These are phyloP conservation scores for Sphagnum magellanicum DNA, from an alignment of 228 moss, liverwort and hornwort species.

Conservation along the genomic window DNA sequence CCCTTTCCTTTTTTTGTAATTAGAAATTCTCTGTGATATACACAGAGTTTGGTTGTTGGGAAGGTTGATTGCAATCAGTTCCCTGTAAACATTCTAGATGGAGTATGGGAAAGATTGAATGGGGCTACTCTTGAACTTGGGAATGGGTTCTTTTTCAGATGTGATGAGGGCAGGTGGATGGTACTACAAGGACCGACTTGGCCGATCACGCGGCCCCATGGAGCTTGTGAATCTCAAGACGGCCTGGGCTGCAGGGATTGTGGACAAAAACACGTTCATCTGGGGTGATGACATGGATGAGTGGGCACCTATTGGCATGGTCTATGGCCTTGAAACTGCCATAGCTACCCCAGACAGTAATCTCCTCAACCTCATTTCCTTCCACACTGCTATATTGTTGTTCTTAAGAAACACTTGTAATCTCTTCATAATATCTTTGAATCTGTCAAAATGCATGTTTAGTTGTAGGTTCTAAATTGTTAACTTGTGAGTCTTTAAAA, in stretches of 20 bases:
- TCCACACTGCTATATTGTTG: too few species aligned
- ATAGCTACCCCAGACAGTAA: slow-evolving; percentile 69
- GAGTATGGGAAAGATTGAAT: too few species aligned
- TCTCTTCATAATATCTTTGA: too few species aligned
- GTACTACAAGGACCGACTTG: slow-evolving; percentile 92
- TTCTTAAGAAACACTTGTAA: too few species aligned
- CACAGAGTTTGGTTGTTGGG: too few species aligned
- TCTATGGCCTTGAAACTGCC: slow-evolving; percentile 64
- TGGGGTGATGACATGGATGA: slow-evolving; percentile 98
- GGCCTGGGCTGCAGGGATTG: slow-evolving; percentile 91
- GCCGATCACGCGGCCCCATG: slow-evolving; percentile 88
- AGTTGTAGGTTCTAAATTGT: too few species aligned
- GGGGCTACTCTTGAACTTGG: neutral
- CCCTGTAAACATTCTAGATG: too few species aligned
- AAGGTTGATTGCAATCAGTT: too few species aligned
- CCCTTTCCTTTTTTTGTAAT: too few species aligned
- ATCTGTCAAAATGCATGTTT: too few species aligned
- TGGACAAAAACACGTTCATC: slow-evolving; percentile 90
- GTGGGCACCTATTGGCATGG: slow-evolving; percentile 95
- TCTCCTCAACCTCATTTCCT: neutral
- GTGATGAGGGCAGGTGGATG: slow-evolving; percentile 86
- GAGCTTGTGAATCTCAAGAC: slow-evolving; percentile 80
- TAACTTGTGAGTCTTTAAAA: too few species aligned
- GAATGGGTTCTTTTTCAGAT: slow-evolving; percentile 22
- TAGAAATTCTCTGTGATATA: too few species aligned